These are phyloP conservation scores for Cucumis hystrix DNA, from an alignment of 306 rosid genomes.

Conservation along the genomic window DNA sequence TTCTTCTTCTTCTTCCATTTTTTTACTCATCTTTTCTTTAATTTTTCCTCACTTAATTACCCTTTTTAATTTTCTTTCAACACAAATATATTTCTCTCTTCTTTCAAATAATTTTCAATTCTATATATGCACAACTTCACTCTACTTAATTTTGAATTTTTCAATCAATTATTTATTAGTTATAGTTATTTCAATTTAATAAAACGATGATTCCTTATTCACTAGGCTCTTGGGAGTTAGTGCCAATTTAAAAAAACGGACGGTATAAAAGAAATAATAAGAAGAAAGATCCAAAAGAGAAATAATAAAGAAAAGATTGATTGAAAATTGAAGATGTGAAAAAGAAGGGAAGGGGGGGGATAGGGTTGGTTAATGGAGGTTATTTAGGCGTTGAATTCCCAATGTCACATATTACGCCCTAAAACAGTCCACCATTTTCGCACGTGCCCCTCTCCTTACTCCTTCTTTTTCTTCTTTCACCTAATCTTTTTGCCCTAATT, in stretches of 20 bases:
- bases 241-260: background rate
- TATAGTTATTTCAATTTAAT: too few relatives aligned
- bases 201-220: too few relatives aligned
- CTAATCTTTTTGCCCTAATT: background rate
- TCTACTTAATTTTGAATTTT: too few relatives aligned
- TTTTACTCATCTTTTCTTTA: background rate
- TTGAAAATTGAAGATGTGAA: background rate
- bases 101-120: too few relatives aligned
- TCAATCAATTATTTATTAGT: too few relatives aligned
- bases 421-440: conserved; percentile 7
- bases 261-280: background rate
- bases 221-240: background rate
- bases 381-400: conserved; percentile 5
- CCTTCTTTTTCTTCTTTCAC: background rate
- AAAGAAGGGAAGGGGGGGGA: background rate
- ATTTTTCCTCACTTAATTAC: too few relatives aligned
- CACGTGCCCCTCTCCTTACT: background rate
- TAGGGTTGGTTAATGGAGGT: conserved; percentile 2
- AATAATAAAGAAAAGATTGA: too few relatives aligned
- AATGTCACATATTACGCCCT: conserved; percentile 5
- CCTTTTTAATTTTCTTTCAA: too few relatives aligned
- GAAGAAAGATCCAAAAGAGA: background rate
- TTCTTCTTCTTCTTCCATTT: too few relatives aligned
- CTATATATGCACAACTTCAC: too few relatives aligned
- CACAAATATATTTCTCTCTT: too few relatives aligned